phyloP scores from a whole-genome alignment of 306 rosid species.

The Castanea mollissima region DNA sequence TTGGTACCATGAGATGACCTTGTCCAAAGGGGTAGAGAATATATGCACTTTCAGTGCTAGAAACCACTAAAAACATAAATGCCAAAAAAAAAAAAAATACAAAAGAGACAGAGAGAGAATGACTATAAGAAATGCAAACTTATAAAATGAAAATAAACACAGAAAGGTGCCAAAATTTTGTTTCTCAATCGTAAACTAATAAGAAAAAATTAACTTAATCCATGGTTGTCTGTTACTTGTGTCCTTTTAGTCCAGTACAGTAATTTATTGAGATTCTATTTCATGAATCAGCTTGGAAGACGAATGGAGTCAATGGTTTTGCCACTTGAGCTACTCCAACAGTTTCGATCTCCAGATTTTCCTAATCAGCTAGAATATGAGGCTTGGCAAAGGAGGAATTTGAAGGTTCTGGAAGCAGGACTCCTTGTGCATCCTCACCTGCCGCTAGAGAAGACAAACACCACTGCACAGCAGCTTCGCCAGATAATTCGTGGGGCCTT shows the following conservation, averaged over 20 bases:
- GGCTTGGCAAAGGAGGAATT: slow-evolving; percentile 76
- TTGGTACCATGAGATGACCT: not conserved
- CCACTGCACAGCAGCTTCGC: slow-evolving; percentile 56
- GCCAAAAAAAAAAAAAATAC: no score
- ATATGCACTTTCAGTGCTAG: no score
- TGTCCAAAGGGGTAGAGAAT: no score
- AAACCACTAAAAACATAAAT: no score
- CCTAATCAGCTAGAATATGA: slow-evolving; percentile 67
- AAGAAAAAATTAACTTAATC: not conserved
- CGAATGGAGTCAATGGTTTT: slow-evolving; percentile 81
- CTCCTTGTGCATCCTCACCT: slow-evolving; percentile 66
- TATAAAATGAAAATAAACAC: no score
- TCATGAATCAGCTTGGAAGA: slow-evolving; percentile 74
- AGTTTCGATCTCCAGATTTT: slow-evolving; percentile 72
- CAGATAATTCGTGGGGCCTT: slow-evolving; percentile 51
- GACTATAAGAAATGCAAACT: no score
- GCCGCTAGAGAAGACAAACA: slow-evolving; percentile 60
- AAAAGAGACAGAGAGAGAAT: no score
- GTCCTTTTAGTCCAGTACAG: slow-evolving; percentile 17
- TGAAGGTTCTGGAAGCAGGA: slow-evolving; percentile 84
- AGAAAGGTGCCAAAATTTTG: no score
- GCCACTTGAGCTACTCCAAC: slow-evolving; percentile 86
- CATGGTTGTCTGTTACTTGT: not conserved
- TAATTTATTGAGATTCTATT: slow-evolving; percentile 30
- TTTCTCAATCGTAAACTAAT: no score